These are phyloP conservation scores for Helianthus tuberosus DNA, from an alignment of 129 eudicot genomes.

Conservation along the genomic window DNA sequence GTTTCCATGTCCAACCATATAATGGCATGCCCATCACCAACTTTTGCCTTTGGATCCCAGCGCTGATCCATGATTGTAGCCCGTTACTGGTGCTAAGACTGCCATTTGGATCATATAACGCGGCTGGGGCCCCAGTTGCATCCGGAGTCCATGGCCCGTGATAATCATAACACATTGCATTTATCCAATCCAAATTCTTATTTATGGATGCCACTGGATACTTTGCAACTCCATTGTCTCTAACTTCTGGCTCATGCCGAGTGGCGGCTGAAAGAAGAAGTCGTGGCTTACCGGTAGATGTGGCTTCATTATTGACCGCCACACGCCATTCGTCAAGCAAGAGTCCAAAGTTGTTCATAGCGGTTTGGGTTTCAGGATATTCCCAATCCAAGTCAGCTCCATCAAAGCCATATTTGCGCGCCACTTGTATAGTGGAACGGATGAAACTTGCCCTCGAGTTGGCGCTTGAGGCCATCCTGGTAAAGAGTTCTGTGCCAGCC, in stretches of 20 bases:
- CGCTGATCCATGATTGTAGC: constrained; percentile 64
- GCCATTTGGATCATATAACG: constrained; percentile 52
- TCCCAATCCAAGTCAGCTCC: constrained; percentile 88
- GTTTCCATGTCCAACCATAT: constrained; percentile 74
- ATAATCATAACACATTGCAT: constrained; percentile 75
- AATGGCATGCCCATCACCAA: constrained; percentile 80
- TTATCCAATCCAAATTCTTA: constrained; percentile 70
- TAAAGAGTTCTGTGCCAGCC: constrained; percentile 33
- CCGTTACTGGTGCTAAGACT: constrained; percentile 69
- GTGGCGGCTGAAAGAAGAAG: constrained; percentile 75
- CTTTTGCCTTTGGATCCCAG: constrained; percentile 53
- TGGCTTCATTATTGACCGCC: constrained; percentile 55
- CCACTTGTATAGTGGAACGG: constrained; percentile 64
- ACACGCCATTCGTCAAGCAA: constrained; percentile 64
- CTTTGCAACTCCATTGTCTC: too few relatives aligned
- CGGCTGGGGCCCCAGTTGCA: constrained; percentile 64
- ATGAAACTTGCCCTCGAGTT: constrained; percentile 45
- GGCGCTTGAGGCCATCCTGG: constrained; percentile 48
- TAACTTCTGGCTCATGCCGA: constrained; percentile 31
- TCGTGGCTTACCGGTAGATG: constrained; percentile 25
- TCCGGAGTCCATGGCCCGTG: constrained; percentile 56
- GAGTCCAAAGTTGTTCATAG: constrained; percentile 54
- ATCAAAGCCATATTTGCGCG: constrained; percentile 64
- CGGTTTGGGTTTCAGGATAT: constrained; percentile 48
- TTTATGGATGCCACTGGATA: constrained; percentile 55